Evolutionary conservation across 768 basidiomycete genomes (phyloP).

Genomic region (Scleroderma bovista): DNA sequence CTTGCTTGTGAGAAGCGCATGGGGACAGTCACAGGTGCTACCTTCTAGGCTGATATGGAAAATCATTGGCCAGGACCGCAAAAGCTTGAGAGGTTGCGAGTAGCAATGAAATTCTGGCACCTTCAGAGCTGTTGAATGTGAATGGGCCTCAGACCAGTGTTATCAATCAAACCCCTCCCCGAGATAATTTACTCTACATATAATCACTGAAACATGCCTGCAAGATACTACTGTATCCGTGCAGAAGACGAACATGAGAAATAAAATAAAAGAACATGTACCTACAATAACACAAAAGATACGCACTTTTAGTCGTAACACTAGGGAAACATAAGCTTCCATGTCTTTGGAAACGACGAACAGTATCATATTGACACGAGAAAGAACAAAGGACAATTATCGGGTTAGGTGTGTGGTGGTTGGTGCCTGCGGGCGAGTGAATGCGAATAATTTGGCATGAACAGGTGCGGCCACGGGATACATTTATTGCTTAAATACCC

Average conservation of each 20-base stretch:
- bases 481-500: background rate
- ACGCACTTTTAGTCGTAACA: background rate
- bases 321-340: background rate
- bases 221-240: background rate
- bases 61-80: no score
- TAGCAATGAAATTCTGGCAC: no score
- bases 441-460: background rate
- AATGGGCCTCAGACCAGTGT: no score
- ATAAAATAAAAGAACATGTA: background rate
- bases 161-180: no score
- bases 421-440: background rate
- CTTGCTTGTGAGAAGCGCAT: no score
- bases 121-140: no score
- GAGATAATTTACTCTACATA: no score
- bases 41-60: no score
- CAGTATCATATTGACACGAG: background rate
- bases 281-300: background rate
- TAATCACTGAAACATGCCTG: no score
- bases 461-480: background rate
- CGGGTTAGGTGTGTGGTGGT: background rate
- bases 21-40: no score
- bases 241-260: background rate
- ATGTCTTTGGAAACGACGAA: background rate
- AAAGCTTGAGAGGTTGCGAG: no score
- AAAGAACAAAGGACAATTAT: background rate